phyloP scores from a whole-genome alignment of 805 yeast genomes.

The Pichia rugopelliculosa region DNA sequence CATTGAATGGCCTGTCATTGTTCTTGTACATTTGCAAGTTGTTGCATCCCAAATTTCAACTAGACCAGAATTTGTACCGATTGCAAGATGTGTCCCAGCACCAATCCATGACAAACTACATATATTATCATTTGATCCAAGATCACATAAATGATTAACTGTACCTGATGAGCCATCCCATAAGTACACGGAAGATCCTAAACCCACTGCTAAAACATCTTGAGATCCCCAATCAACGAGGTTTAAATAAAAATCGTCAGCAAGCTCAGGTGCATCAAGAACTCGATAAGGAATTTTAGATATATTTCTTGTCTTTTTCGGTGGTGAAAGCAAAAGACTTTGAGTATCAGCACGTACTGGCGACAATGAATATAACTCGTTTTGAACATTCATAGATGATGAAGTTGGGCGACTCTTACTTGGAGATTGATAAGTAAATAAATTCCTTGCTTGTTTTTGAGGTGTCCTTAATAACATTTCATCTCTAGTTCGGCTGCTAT shows the following conservation, averaged over 20 bases:
- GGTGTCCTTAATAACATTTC: conserved; percentile 25
- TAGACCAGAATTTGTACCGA: conserved; percentile 79
- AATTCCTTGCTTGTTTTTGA: conserved; percentile 38
- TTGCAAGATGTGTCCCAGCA: conserved; percentile 88
- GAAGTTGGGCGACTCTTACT: conserved; percentile 55
- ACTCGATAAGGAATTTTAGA: conserved; percentile 87
- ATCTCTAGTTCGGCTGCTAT: conserved; percentile 7
- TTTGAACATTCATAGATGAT: conserved; percentile 51
- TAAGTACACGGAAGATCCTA: conserved; percentile 79
- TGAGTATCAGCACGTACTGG: conserved; percentile 90
- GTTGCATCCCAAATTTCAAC: conserved; percentile 96
- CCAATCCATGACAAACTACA: conserved; percentile 92
- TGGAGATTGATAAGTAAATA: conserved; percentile 72
- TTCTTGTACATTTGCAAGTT: conserved; percentile 71
- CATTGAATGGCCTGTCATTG: conserved; percentile 85
- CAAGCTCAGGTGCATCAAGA: conserved; percentile 90
- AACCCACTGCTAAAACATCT: conserved; percentile 82
- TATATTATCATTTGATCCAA: conserved; percentile 57
- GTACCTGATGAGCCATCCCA: conserved; percentile 86
- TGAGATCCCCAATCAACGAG: conserved; percentile 93
- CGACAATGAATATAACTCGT: conserved; percentile 70
- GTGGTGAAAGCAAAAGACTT: conserved; percentile 69
- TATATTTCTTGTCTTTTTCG: conserved; percentile 68
- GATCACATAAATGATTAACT: conserved; percentile 72
- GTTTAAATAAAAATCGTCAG: conserved; percentile 89